A percentile compares a stretch with the other conserved stretches of the same genome.
Evolutionary conservation across 805 yeast species (phyloP).

Genomic region (Metschnikowia henanensis): DNA sequence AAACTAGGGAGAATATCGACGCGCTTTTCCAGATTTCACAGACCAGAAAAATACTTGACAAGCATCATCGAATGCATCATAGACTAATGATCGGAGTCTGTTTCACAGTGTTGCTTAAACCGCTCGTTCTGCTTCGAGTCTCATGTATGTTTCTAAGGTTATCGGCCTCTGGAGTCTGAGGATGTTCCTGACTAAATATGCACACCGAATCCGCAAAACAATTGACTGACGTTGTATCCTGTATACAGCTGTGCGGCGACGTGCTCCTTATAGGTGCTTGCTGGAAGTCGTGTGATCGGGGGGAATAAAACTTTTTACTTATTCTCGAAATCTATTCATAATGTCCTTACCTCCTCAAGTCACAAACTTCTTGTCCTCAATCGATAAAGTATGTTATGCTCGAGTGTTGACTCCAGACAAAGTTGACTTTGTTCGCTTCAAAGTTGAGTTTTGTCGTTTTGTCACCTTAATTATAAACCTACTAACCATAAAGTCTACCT

Average conservation of each 20-base stretch:
- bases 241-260: conserved; percentile 5
- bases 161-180: too few species aligned
- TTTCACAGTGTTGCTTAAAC: neutral
- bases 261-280: conserved; percentile 5
- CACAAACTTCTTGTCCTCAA: conserved; percentile 15
- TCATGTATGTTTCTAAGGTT: too few species aligned
- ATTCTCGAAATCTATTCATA: conserved; percentile 2
- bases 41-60: too few species aligned
- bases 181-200: too few species aligned
- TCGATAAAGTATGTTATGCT: conserved; percentile 18
- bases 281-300: conserved; percentile 2
- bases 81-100: neutral
- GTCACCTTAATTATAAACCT: neutral
- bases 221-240: neutral
- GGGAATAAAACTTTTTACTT: neutral
- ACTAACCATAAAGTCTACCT: conserved; percentile 28
- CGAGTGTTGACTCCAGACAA: too few species aligned
- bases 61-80: too few species aligned
- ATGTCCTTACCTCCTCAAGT: conserved; percentile 20
- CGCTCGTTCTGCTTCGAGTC: neutral
- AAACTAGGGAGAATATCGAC: conserved; percentile 5
- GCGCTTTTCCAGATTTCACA: neutral
- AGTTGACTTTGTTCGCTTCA: too few species aligned
- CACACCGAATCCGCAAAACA: too few species aligned
- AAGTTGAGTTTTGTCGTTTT: too few species aligned